These are phyloP conservation scores for Colletotrichum sp. DNA, from an alignment of 2,329 filamentous ascomycete species.

Conservation along the genomic window DNA sequence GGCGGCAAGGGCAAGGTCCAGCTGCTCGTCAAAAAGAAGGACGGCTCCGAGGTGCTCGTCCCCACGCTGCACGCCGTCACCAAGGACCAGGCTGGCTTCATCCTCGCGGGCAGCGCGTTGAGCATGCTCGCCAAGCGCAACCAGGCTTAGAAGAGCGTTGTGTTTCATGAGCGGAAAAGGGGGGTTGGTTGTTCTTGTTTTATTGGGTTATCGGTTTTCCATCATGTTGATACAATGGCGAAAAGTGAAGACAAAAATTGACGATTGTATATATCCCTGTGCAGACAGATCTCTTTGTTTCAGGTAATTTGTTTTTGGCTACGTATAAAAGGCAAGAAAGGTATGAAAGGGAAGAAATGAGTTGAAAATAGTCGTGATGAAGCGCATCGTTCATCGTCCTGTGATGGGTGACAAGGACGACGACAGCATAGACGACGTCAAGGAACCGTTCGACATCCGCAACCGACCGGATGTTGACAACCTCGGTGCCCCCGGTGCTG, in stretches of 20 bases:
- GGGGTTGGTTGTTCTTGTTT: not conserved
- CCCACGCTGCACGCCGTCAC: slow-evolving; percentile 88
- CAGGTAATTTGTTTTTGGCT: not conserved
- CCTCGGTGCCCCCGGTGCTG: no score
- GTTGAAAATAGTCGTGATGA: not conserved
- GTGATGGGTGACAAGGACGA: not conserved
- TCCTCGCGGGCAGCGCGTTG: slow-evolving; percentile 90
- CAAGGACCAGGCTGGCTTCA: slow-evolving; percentile 89
- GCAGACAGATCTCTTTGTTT: not conserved
- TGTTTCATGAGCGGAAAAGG: not conserved
- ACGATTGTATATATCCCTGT: slow-evolving; percentile 4
- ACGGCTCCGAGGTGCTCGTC: slow-evolving; percentile 71
- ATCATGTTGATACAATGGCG: not conserved
- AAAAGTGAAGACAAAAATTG: slow-evolving; percentile 4
- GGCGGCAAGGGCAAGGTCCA: slow-evolving; percentile 80
- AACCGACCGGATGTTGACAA: no score
- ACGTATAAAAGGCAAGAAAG: not conserved
- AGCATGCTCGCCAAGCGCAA: slow-evolving; percentile 78
- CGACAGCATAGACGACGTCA: no score
- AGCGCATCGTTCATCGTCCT: not conserved
- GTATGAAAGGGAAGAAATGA: not conserved
- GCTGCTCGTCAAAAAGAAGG: slow-evolving; percentile 67
- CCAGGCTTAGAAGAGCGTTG: not conserved
- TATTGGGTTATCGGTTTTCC: not conserved
- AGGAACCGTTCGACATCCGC: no score